Conservation (phyloP, 148 eudicot genomes). For the Diospyros lotus region DNA sequence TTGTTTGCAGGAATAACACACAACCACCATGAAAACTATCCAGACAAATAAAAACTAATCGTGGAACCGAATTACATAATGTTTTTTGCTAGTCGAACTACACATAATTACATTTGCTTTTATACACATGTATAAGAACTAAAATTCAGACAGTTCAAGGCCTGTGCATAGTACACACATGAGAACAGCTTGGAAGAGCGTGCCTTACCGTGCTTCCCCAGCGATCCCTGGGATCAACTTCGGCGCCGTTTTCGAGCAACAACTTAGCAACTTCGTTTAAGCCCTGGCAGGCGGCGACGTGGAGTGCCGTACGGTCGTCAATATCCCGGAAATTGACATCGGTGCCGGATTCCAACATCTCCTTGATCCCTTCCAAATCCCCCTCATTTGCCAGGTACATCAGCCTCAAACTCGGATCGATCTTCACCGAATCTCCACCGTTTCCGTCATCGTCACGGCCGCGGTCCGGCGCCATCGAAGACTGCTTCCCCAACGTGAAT, state of each 20-base stretch:
- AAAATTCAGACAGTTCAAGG: too few relatives aligned
- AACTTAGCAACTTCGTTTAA: slow-evolving; percentile 52
- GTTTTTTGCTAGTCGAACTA: too few relatives aligned
- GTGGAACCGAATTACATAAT: too few relatives aligned
- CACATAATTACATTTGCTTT: too few relatives aligned
- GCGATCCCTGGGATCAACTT: slow-evolving; percentile 74
- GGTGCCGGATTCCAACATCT: slow-evolving; percentile 50
- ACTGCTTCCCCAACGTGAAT: slow-evolving; percentile 56
- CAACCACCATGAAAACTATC: too few relatives aligned
- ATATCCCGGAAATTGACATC: slow-evolving; percentile 72
- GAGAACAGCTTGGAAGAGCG: neutral
- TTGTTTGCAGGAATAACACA: too few relatives aligned
- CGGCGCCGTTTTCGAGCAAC: slow-evolving; percentile 54
- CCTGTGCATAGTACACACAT: too few relatives aligned
- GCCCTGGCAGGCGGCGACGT: slow-evolving; percentile 88
- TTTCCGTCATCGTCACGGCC: slow-evolving; percentile 15
- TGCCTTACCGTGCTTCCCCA: slow-evolving; percentile 96
- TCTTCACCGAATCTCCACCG: slow-evolving; percentile 16
- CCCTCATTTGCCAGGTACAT: slow-evolving; percentile 76
- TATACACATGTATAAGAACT: too few relatives aligned
- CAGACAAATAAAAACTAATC: too few relatives aligned
- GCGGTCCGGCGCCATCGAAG: slow-evolving; percentile 46
- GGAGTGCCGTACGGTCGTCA: slow-evolving; percentile 77
- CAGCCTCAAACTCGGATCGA: slow-evolving; percentile 53
- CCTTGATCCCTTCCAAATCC: slow-evolving; percentile 68